These are phyloP conservation scores for Delphinella strobiligena DNA, from an alignment of 2,329 filamentous ascomycete genomes.

Conservation along the genomic window DNA sequence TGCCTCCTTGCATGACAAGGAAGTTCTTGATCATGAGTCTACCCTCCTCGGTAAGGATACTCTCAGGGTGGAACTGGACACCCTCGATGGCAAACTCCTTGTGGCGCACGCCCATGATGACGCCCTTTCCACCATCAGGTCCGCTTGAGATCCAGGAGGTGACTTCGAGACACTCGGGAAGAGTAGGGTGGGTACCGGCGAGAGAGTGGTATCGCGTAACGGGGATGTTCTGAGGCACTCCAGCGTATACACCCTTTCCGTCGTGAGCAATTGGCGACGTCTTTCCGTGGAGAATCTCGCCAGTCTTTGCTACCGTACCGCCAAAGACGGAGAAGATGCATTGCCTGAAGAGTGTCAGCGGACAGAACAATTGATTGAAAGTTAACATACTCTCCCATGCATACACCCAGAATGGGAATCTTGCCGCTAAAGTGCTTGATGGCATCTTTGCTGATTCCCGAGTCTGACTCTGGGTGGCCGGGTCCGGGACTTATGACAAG, in stretches of 20 bases:
- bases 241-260: slow-evolving; percentile 76
- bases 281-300: slow-evolving; percentile 95
- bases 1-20: slow-evolving; percentile 73
- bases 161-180: slow-evolving; percentile 77
- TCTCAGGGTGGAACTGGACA: slow-evolving; percentile 96
- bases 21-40: slow-evolving; percentile 89
- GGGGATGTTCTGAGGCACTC: slow-evolving; percentile 66
- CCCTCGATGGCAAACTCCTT: slow-evolving; percentile 86
- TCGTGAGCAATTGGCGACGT: slow-evolving; percentile 87
- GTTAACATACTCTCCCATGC: slow-evolving; percentile 76
- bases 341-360: no score
- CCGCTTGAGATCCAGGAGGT: slow-evolving; percentile 76
- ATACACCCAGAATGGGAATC: slow-evolving; percentile 92
- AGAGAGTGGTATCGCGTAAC: slow-evolving; percentile 96
- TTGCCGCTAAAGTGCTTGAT: slow-evolving; percentile 88
- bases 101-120: slow-evolving; percentile 96
- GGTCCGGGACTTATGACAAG: slow-evolving; percentile 91
- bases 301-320: slow-evolving; percentile 80
- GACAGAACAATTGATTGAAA: slow-evolving; percentile 2
- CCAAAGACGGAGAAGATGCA: slow-evolving; percentile 94
- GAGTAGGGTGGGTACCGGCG: slow-evolving; percentile 76
- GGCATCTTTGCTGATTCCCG: slow-evolving; percentile 83
- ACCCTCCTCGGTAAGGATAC: slow-evolving; percentile 83
- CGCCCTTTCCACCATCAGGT: slow-evolving; percentile 62
- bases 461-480: slow-evolving; percentile 82